A percentile compares a stretch with the other conserved stretches of the same genome.
phyloP scores from a whole-genome alignment of 257 asterid species.

The Nemophila menziesii region DNA sequence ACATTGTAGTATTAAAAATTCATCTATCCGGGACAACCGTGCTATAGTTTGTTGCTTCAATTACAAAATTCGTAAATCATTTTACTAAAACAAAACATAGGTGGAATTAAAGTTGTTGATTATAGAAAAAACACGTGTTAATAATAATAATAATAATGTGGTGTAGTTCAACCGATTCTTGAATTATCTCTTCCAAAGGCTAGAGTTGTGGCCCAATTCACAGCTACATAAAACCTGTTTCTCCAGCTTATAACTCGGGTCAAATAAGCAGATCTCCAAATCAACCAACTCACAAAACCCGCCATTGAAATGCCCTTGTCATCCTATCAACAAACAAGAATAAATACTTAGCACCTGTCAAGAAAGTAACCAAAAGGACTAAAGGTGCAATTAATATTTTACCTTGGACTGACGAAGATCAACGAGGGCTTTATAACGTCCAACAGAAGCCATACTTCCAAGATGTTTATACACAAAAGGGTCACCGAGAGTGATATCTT shows the following conservation, averaged over 20 bases:
- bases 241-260: slow-evolving; percentile 87
- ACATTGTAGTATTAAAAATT: too few species aligned
- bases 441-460: slow-evolving; percentile 95
- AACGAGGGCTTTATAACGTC: slow-evolving; percentile 82
- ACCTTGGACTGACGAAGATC: slow-evolving; percentile 86
- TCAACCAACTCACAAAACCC: slow-evolving; percentile 66
- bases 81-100: too few species aligned
- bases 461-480: slow-evolving; percentile 73
- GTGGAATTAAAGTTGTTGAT: too few species aligned
- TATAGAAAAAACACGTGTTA: too few species aligned
- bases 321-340: slow-evolving; percentile 31
- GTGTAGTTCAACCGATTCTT: slow-evolving; percentile 38
- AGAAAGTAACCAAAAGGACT: too few species aligned
- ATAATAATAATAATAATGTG: too few species aligned
- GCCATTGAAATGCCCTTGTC: slow-evolving; percentile 55
- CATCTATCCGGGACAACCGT: too few species aligned
- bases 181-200: slow-evolving; percentile 82
- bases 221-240: slow-evolving; percentile 73
- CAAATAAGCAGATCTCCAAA: slow-evolving; percentile 86
- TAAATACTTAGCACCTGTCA: background rate
- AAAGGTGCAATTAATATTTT: background rate
- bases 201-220: slow-evolving; percentile 81
- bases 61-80: too few species aligned
- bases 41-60: too few species aligned
- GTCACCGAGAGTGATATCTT: slow-evolving; percentile 54